Conservation (phyloP, 139 green algal genomes). For the Tetratostichococcus sp. region DNA sequence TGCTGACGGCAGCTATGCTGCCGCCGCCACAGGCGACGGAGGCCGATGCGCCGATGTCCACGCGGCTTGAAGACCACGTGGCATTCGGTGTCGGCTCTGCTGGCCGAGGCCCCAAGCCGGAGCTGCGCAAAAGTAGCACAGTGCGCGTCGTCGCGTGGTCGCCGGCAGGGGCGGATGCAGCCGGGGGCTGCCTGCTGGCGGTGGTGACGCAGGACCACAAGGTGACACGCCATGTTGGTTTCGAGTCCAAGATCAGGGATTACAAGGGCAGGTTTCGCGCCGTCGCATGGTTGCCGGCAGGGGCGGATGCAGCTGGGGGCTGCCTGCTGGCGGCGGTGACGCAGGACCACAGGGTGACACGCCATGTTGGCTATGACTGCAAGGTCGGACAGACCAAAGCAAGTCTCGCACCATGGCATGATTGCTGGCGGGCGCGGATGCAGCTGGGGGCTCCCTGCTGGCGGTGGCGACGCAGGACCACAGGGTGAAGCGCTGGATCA, state of each 20-base stretch:
- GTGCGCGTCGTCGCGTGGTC: conserved; percentile 32
- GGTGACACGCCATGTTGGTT: neutral
- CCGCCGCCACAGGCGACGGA: too few relatives aligned
- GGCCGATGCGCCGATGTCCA: neutral
- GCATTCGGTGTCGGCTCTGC: neutral
- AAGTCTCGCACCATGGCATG: conserved; percentile 25
- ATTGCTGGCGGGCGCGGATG: conserved; percentile 15
- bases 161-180: conserved; percentile 5
- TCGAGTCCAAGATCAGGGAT: neutral
- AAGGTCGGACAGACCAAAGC: too few relatives aligned
- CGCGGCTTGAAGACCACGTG: neutral
- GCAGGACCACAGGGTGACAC: conserved; percentile 22
- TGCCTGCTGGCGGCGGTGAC: conserved; percentile 36
- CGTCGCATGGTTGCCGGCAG: conserved; percentile 30
- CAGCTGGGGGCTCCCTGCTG: conserved; percentile 32
- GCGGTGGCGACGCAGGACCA: conserved; percentile 28
- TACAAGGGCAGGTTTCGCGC: conserved; percentile 16
- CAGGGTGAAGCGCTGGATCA: neutral
- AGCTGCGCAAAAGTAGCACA: conserved; percentile 3
- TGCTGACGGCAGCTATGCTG: too few relatives aligned
- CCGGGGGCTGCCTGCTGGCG: conserved; percentile 35
- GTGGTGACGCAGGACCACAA: conserved; percentile 28
- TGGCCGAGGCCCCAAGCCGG: conserved; percentile 5
- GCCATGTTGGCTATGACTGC: neutral
- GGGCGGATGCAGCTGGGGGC: conserved; percentile 5